These are phyloP conservation scores for Talaromyces stipitatus DNA, from an alignment of 495 filamentous ascomycete species.

Conservation along the genomic window DNA sequence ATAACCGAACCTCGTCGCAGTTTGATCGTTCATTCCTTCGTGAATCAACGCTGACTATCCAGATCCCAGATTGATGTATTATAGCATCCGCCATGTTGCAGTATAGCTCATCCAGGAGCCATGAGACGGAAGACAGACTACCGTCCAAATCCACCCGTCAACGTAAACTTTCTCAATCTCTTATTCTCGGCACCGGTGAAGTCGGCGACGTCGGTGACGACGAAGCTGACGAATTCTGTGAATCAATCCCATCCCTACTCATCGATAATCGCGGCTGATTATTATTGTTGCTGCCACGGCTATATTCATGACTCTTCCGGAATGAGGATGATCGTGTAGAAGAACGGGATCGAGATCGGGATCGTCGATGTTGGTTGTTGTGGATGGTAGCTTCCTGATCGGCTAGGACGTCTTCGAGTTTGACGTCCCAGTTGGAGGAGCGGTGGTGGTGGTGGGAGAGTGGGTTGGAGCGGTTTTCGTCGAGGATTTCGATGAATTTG, in stretches of 20 bases:
- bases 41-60: too few relatives aligned
- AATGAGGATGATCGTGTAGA: constrained; percentile 35
- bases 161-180: constrained; percentile 7
- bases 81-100: neutral
- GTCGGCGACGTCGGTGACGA: constrained; percentile 9
- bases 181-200: constrained; percentile 15
- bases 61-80: neutral
- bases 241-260: neutral
- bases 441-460: constrained; percentile 16
- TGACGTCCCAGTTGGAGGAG: constrained; percentile 38
- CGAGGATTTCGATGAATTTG: constrained; percentile 41
- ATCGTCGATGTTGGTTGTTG: too few relatives aligned
- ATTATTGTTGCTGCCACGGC: neutral
- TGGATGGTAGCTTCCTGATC: constrained; percentile 36
- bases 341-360: constrained; percentile 33
- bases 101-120: constrained; percentile 1
- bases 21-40: neutral
- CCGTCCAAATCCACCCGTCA: constrained; percentile 3
- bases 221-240: neutral
- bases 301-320: constrained; percentile 25
- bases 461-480: constrained; percentile 21
- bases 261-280: neutral
- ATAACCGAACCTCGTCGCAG: neutral
- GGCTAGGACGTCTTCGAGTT: constrained; percentile 42
- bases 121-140: neutral